Evolutionary conservation across 768 basidiomycete species (phyloP).

Genomic region (Amanita inopinata): DNA sequence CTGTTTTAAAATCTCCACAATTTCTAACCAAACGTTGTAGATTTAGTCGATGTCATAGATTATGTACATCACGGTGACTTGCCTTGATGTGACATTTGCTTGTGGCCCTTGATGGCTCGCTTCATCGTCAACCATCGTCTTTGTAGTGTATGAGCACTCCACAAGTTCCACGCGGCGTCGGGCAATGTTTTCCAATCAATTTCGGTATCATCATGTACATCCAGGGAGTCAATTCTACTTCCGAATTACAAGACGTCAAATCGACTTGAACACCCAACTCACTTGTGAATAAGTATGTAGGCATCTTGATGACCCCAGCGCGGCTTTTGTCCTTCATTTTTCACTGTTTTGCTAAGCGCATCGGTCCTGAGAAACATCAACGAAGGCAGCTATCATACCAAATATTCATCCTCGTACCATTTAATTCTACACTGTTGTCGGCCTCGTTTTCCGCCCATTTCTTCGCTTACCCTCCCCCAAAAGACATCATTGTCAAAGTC

Average conservation of each 20-base stretch:
- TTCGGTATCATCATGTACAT: slow-evolving; percentile 72
- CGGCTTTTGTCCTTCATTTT: slow-evolving; percentile 59
- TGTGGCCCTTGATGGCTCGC: slow-evolving; percentile 61
- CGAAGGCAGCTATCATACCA: not conserved
- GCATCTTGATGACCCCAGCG: slow-evolving; percentile 73
- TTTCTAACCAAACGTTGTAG: slow-evolving; percentile 35
- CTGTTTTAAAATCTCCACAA: slow-evolving; percentile 69
- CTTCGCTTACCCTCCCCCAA: slow-evolving; percentile 69
- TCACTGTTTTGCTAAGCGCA: slow-evolving; percentile 59
- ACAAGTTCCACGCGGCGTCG: slow-evolving; percentile 73
- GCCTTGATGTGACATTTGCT: slow-evolving; percentile 79
- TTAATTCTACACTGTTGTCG: slow-evolving; percentile 84
- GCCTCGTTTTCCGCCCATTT: slow-evolving; percentile 68
- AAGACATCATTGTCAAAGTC: slow-evolving; percentile 73
- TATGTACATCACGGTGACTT: slow-evolving; percentile 11
- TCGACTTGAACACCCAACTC: slow-evolving; percentile 15
- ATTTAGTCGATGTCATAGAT: too few species aligned
- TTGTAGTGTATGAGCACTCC: slow-evolving; percentile 75
- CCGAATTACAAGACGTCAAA: not conserved
- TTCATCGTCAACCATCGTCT: slow-evolving; percentile 79
- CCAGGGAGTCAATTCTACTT: slow-evolving; percentile 59
- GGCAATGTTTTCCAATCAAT: slow-evolving; percentile 76
- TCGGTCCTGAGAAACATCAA: slow-evolving; percentile 50
- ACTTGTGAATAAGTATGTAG: slow-evolving; percentile 79
- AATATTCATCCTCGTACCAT: slow-evolving; percentile 40